Evolutionary conservation across 2,329 filamentous ascomycete species (phyloP).

Genomic region (Trichoderma sp.): DNA sequence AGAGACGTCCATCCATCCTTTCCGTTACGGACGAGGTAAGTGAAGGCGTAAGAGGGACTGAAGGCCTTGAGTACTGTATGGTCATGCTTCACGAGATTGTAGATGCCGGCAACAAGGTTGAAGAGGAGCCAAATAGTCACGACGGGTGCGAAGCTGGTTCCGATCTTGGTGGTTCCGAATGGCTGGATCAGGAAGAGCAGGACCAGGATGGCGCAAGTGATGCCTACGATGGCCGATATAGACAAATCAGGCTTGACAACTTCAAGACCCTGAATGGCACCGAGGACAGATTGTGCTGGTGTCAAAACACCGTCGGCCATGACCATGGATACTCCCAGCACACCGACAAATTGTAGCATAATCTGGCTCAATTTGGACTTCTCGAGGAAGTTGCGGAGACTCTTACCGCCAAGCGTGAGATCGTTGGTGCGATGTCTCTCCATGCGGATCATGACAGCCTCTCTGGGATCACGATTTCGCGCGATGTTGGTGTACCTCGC

Average conservation of each 20-base stretch:
- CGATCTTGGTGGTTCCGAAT: slow-evolving; percentile 64
- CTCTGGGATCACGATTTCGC: slow-evolving; percentile 58
- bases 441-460: slow-evolving; percentile 60
- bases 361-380: slow-evolving; percentile 55
- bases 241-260: slow-evolving; percentile 62
- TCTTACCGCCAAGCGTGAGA: slow-evolving; percentile 54
- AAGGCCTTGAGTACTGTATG: slow-evolving; percentile 60
- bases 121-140: slow-evolving; percentile 69
- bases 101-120: slow-evolving; percentile 66
- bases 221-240: slow-evolving; percentile 62
- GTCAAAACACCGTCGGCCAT: slow-evolving; percentile 69
- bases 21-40: slow-evolving; percentile 63
- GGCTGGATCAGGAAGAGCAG: slow-evolving; percentile 67
- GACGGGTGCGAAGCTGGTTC: slow-evolving; percentile 65
- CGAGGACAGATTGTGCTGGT: slow-evolving; percentile 70
- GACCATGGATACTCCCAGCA: slow-evolving; percentile 69
- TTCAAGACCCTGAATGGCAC: slow-evolving; percentile 66
- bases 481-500: slow-evolving; percentile 64
- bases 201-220: slow-evolving; percentile 66
- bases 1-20: slow-evolving; percentile 66
- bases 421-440: slow-evolving; percentile 62
- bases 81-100: slow-evolving; percentile 59
- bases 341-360: slow-evolving; percentile 63
- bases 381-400: slow-evolving; percentile 62
- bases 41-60: slow-evolving; percentile 62